Conservation (phyloP, 305 asterid genomes). For the Solanum hybrid region DNA sequence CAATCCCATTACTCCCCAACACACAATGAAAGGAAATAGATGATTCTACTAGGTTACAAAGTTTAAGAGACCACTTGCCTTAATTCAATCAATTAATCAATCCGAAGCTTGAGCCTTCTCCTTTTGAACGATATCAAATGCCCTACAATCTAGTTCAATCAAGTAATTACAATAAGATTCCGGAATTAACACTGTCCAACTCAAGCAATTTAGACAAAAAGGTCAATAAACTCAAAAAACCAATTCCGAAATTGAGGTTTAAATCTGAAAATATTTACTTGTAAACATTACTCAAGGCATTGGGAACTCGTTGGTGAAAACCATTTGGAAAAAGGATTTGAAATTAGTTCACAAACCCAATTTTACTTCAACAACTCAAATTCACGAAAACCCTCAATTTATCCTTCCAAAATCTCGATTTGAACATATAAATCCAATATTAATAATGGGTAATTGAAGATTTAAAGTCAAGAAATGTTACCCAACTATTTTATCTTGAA, state of each 20-base stretch:
- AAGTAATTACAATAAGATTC: too few relatives aligned
- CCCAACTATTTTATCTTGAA: background rate
- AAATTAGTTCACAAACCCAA: background rate
- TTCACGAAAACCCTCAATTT: too few relatives aligned
- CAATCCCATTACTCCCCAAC: background rate
- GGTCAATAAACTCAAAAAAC: too few relatives aligned
- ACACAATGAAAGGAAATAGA: background rate
- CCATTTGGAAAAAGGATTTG: background rate
- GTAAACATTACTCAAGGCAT: too few relatives aligned
- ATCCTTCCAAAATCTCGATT: background rate
- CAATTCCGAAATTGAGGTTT: too few relatives aligned
- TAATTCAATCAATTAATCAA: background rate
- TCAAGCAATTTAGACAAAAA: too few relatives aligned
- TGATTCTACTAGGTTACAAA: background rate
- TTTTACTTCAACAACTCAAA: background rate
- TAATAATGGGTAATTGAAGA: background rate
- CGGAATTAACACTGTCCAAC: too few relatives aligned
- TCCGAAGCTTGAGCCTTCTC: background rate
- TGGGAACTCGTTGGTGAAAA: too few relatives aligned
- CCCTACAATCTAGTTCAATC: too few relatives aligned
- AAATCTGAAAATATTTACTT: too few relatives aligned
- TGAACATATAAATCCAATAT: background rate
- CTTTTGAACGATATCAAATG: too few relatives aligned
- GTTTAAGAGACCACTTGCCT: background rate
- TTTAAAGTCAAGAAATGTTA: background rate